These are phyloP conservation scores for Tolypocladium inflatum DNA, from an alignment of 2,329 filamentous ascomycete genomes.

Conservation along the genomic window DNA sequence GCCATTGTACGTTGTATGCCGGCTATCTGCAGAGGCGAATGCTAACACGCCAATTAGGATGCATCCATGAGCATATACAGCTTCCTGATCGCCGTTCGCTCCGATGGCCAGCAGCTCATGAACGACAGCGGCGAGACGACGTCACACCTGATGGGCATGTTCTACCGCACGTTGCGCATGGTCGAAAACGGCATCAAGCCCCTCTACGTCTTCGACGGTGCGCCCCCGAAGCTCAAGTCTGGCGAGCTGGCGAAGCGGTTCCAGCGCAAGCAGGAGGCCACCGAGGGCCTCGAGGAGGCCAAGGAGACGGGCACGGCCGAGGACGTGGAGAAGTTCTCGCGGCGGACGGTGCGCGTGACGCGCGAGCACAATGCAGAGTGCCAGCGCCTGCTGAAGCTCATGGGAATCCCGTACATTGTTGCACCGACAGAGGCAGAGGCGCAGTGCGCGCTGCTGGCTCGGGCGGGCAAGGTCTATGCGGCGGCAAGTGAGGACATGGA, in stretches of 20 bases:
- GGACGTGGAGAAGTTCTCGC: conserved; percentile 96
- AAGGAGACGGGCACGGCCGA: conserved; percentile 95
- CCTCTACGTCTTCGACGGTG: conserved; percentile 94
- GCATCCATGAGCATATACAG: conserved; percentile 97
- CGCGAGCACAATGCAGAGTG: conserved; percentile 94
- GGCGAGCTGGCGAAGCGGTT: conserved; percentile 95
- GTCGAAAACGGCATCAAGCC: conserved; percentile 99
- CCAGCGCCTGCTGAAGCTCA: conserved; percentile 79
- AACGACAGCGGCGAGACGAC: conserved; percentile 94
- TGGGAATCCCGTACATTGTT: conserved; percentile 93
- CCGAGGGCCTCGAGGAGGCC: conserved; percentile 83
- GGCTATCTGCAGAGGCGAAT: neutral
- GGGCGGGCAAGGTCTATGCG: conserved; percentile 90
- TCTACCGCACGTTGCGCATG: conserved; percentile 96
- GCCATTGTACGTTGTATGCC: conserved; percentile 65
- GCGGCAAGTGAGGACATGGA: conserved; percentile 99
- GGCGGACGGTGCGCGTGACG: conserved; percentile 89
- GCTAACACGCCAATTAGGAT: conserved; percentile 17
- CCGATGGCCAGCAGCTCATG: conserved; percentile 91
- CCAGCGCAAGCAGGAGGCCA: conserved; percentile 87
- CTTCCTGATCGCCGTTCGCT: conserved; percentile 95
- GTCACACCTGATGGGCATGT: conserved; percentile 98
- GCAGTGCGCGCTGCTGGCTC: conserved; percentile 83
- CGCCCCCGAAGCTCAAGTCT: conserved; percentile 93
- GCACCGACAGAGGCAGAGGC: conserved; percentile 96